phyloP scores from a whole-genome alignment of 1,139 yeast genomes.

The Nakaseomyces sp. region DNA sequence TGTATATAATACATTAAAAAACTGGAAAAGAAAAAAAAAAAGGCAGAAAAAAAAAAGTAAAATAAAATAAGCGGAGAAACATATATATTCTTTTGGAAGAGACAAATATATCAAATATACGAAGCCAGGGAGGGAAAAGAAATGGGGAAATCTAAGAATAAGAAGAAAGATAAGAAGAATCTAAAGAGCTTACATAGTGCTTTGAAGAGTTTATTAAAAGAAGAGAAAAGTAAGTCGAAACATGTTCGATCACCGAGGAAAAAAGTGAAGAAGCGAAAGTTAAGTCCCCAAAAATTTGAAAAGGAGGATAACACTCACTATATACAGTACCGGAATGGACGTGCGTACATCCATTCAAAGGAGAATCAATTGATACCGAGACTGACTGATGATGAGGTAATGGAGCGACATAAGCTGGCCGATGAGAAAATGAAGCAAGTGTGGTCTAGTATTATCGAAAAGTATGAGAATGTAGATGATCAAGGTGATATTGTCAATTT shows the following conservation, averaged over 20 bases:
- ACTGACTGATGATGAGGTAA: constrained; percentile 29
- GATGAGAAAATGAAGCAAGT: constrained; percentile 31
- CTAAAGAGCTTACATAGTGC: constrained; percentile 22
- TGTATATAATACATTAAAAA: too few species aligned
- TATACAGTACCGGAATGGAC: constrained; percentile 12
- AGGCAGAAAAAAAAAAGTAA: background rate
- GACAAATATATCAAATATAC: too few species aligned
- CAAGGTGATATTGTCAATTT: constrained; percentile 64
- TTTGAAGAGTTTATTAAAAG: constrained; percentile 17
- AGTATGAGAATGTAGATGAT: constrained; percentile 45
- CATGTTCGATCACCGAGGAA: background rate
- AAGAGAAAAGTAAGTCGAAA: background rate
- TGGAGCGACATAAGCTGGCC: constrained; percentile 32
- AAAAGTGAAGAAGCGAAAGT: background rate
- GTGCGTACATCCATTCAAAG: constrained; percentile 26
- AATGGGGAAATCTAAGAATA: constrained; percentile 17
- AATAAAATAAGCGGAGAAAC: too few species aligned
- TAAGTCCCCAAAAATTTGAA: too few species aligned
- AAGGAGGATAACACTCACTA: too few species aligned
- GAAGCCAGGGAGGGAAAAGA: background rate
- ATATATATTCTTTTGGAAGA: too few species aligned
- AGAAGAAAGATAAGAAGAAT: constrained; percentile 27
- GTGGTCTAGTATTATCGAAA: constrained; percentile 50
- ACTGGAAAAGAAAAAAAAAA: background rate
- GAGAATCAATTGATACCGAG: constrained; percentile 29